Base-by-base conservation (phyloP, 345 rosid genomes). In the Aquilaria sinensis region DNA sequence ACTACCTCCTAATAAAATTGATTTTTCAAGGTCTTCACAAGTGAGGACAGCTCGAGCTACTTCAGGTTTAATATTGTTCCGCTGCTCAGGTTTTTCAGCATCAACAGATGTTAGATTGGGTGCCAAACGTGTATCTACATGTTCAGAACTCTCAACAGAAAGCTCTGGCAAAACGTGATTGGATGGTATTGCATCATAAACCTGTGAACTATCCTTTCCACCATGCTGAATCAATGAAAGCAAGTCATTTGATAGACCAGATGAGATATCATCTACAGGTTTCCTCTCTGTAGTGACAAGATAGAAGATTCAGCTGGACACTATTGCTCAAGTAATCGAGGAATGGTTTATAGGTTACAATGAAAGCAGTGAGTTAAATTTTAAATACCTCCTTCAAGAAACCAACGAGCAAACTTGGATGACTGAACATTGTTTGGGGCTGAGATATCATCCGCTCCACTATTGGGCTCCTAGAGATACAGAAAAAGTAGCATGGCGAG, bases 21-120 rank as follows among this genome's bases (percentile, higher is more conserved):
- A 82, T 70, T 85, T 95, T 77, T 94, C 99, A 66, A 94, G 97
- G 77, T 94, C 99, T 82, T 88, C 99, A 65, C 99, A 94, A 56
- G 99, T 94, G 74, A 94, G 93, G 65, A 94, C 85, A 66, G 95
- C 73, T 45, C 83, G 78, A 73, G 63, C 81, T 60, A 68, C 72
- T 64, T 76, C 74, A 68, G 71, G 61, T 56, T 33, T 56, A 57
- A 49, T 60, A 48, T 70, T 71, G 57, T 62, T 29, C 33, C 67
- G 29, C 70, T 72, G 76, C 62, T 71, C 75, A 8, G 56, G 31
- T 37, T 67, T 76, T 69, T 67, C 84, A 71, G 62, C 53, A 45
- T 68, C 15, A 53, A 23, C 56, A 58, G 69, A 43, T 13, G 37
- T 46, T 53, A 54, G 13, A 55, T 64, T 71, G 50, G 77, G 61